A percentile compares a stretch with the other conserved stretches of the same genome.
These are phyloP conservation scores for Leishmania guyanensis DNA, from an alignment of 208 protist species.

Conservation along the genomic window DNA sequence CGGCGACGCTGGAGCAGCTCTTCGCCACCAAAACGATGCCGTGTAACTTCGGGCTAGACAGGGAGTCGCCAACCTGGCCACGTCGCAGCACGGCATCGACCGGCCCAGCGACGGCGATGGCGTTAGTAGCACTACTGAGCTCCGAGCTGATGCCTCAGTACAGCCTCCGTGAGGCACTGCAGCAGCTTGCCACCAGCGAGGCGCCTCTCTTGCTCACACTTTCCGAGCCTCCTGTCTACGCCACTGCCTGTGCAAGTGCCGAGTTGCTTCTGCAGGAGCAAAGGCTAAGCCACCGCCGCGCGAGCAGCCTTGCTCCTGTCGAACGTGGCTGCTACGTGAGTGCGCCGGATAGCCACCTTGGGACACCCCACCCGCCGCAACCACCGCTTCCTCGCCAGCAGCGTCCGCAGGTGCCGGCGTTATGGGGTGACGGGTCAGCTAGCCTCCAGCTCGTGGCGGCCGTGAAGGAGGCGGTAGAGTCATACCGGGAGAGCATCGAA, in stretches of 20 bases:
- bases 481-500: constrained; percentile 35
- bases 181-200: constrained; percentile 15
- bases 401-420: constrained; percentile 34
- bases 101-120: constrained; percentile 12
- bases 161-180: constrained; percentile 20
- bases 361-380: constrained; percentile 16
- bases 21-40: background rate
- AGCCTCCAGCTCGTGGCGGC: constrained; percentile 42
- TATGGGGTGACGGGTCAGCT: constrained; percentile 46
- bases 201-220: constrained; percentile 32
- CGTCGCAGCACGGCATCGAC: constrained; percentile 19
- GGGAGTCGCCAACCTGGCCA: background rate
- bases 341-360: constrained; percentile 9
- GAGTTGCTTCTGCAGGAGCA: constrained; percentile 24
- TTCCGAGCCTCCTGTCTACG: constrained; percentile 30
- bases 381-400: constrained; percentile 6
- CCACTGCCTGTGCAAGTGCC: constrained; percentile 21
- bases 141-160: constrained; percentile 8
- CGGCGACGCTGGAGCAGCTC: constrained; percentile 31
- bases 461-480: constrained; percentile 37
- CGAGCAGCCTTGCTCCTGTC: background rate
- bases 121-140: constrained; percentile 11
- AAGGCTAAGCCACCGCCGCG: constrained; percentile 12
- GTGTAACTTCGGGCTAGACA: background rate
- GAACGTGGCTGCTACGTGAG: constrained; percentile 14